Evolutionary conservation across 2,329 filamentous ascomycete genomes (phyloP), one percentile per base, ranked within the genome.

Genomic region (Colletotrichum tabaci): DNA sequence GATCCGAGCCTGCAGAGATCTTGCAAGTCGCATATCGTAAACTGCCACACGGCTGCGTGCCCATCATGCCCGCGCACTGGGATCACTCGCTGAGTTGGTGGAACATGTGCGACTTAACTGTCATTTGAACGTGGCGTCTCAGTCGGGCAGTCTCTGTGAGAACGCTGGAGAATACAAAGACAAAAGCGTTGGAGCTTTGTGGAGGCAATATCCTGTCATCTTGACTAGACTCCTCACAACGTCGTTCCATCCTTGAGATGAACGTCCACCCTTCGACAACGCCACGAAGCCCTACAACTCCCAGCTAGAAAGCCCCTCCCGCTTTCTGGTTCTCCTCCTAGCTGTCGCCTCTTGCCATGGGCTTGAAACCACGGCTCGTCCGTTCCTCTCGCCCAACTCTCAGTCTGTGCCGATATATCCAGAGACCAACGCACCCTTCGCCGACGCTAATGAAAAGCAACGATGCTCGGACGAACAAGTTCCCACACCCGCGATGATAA

Each of bases 371-470:
- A 53, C 58, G 21, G 46, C 44, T 53, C 53, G 55, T 7, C 46
- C 26, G 1, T 44, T 30, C 21, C 64, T 23, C 40, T 38, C 9
- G 35, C 35, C 35, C 35, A 4, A 49, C 44, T 18, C 21, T 23
- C 35, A 62, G 69, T 53, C 66, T 65, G 65, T 69, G 69, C 69
- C 69, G 69, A 21, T 15, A 53, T 42, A 63, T 13, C 65, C 69
- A 64, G 40, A 64, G 60, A 50, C 66, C 69, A 72, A 68, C 66
- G 60, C 66, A 72, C 61, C 53, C 60, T 60, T 53, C 58, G 58
- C 69, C 69, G 69, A 62, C 69, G 65, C 69, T 72, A 72, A 40
- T 21, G 21, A 63, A 35, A 30, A 53, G 61, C 69, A 72, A 58
- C 58, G 63, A 60, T 64, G 58, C 50, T 60, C 53, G 64, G 69